phyloP scores from a whole-genome alignment of 1,284 basidiomycete species.

The Uromyces viciae-fabae region DNA sequence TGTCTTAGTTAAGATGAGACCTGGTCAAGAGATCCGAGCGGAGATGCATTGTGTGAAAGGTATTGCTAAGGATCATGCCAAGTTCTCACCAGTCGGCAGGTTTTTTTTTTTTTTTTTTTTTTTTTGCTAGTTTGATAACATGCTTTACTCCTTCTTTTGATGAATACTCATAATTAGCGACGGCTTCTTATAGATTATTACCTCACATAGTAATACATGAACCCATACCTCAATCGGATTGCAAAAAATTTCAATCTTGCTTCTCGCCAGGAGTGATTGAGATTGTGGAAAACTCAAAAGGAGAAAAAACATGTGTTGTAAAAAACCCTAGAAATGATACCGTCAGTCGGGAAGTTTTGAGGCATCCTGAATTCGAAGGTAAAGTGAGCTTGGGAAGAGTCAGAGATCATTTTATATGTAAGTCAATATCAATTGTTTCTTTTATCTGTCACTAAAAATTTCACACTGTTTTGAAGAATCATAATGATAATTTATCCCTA shows the following conservation, averaged over 20 bases:
- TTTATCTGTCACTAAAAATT: not conserved
- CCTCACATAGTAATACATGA: constrained; percentile 77
- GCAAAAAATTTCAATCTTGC: constrained; percentile 75
- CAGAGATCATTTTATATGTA: constrained; percentile 90
- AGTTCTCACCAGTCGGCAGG: constrained; percentile 92
- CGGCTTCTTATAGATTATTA: constrained; percentile 87
- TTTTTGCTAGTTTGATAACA: not conserved
- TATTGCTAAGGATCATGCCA: constrained; percentile 93
- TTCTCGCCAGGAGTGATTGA: constrained; percentile 86
- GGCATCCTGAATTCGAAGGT: constrained; percentile 85
- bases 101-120: constrained; percentile 46
- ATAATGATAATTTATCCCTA: not conserved
- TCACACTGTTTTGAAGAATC: not conserved
- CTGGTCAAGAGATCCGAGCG: constrained; percentile 73
- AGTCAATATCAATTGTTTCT: constrained; percentile 48
- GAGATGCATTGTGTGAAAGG: constrained; percentile 92
- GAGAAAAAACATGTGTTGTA: constrained; percentile 64
- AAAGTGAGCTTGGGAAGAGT: constrained; percentile 79
- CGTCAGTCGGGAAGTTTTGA: constrained; percentile 85
- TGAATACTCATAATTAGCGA: constrained; percentile 62
- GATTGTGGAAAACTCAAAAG: constrained; percentile 60
- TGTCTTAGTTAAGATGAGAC: constrained; percentile 86
- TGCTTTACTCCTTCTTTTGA: not conserved
- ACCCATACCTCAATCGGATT: constrained; percentile 64
- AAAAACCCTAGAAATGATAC: constrained; percentile 71